Percentiles rank a stretch among this genome's conserved stretches.
These are phyloP conservation scores for Lithospermum erythrorhizon DNA, from an alignment of 257 asterid genomes.

Conservation along the genomic window DNA sequence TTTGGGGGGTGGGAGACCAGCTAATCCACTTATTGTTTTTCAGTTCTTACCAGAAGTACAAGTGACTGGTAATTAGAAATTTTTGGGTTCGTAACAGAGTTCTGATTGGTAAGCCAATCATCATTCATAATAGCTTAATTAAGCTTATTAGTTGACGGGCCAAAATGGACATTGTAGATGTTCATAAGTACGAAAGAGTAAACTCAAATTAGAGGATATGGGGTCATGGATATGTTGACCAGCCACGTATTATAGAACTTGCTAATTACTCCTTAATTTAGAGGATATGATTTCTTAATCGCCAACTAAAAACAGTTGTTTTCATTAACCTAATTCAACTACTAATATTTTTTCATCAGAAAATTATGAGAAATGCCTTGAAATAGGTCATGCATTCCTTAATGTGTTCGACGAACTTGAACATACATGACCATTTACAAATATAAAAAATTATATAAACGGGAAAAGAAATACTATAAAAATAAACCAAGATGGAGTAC, in stretches of 20 bases:
- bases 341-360: conserved; percentile 6
- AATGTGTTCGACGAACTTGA: not conserved
- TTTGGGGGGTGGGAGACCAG: no score
- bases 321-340: conserved; percentile 65
- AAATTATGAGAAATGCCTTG: not conserved
- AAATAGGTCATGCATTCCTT: not conserved
- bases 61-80: no score
- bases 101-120: no score
- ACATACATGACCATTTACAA: not conserved
- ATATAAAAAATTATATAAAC: not conserved
- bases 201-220: no score
- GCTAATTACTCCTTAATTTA: not conserved
- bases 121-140: no score
- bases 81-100: no score
- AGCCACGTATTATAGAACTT: not conserved
- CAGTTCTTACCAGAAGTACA: no score
- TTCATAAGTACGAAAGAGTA: no score
- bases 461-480: not conserved
- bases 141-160: no score
- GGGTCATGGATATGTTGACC: not conserved
- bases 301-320: conserved; percentile 31
- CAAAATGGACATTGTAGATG: no score
- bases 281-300: conserved; percentile 27
- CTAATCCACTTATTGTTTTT: no score
- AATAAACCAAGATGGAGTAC: not conserved